phyloP scores from a whole-genome alignment of 306 rosid species.

The Lotus japonicus region DNA sequence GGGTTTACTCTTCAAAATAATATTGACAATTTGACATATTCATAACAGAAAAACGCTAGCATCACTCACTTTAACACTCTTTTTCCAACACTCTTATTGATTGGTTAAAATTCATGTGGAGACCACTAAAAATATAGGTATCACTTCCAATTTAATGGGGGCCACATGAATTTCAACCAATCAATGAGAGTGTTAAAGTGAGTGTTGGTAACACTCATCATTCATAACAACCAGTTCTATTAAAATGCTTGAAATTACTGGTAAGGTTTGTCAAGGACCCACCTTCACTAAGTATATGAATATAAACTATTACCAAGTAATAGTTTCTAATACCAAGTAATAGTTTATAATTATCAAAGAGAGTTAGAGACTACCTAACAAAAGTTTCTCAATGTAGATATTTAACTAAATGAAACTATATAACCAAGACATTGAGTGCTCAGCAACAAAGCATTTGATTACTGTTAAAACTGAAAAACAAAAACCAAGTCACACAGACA shows the following conservation, averaged over 20 bases:
- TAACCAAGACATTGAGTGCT: background rate
- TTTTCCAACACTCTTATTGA: no score
- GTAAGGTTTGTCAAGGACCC: background rate
- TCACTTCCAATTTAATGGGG: no score
- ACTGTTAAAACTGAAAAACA: background rate
- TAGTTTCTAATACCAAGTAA: background rate
- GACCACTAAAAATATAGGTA: no score
- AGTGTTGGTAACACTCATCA: no score
- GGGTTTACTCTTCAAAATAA: no score
- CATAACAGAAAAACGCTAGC: no score
- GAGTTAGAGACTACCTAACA: background rate
- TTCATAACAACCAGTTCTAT: no score
- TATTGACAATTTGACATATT: no score
- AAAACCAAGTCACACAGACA: background rate
- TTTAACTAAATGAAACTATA: background rate
- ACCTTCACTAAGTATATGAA: background rate
- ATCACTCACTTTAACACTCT: no score
- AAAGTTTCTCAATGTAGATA: background rate
- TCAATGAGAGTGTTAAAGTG: no score
- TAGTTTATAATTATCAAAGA: background rate
- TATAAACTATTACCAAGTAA: background rate
- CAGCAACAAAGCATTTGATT: background rate
- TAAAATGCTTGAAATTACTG: background rate
- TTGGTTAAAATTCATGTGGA: no score
- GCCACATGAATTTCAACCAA: no score